Evolutionary conservation across 2,329 filamentous ascomycete species (phyloP).

Genomic region (Xylariales sp.): DNA sequence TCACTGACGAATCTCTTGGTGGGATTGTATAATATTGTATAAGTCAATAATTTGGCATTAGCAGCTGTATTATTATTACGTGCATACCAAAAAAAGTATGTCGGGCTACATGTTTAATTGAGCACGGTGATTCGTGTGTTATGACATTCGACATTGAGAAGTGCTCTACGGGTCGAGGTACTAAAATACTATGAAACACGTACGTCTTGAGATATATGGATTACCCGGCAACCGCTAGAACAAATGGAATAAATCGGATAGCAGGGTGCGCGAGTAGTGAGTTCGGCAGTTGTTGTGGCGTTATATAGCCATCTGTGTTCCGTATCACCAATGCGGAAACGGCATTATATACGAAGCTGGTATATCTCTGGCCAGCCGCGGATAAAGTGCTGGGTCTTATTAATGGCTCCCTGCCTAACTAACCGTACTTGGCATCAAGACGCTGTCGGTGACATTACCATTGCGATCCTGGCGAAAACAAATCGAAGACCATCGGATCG

Average conservation of each 20-base stretch:
- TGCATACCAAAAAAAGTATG: background rate
- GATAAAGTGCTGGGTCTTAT: conserved; percentile 34
- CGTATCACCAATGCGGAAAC: conserved; percentile 29
- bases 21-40: conserved; percentile 17
- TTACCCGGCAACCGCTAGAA: background rate
- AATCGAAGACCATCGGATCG: background rate
- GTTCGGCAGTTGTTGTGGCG: conserved; percentile 27
- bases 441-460: background rate
- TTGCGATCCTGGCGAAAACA: background rate
- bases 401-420: background rate
- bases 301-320: conserved; percentile 14
- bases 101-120: background rate
- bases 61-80: background rate
- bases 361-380: conserved; percentile 29
- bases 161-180: background rate
- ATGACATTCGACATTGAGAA: too few relatives aligned
- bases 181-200: background rate
- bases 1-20: background rate
- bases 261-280: background rate
- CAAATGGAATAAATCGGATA: background rate
- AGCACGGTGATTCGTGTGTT: background rate
- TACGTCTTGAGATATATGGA: background rate
- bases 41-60: background rate
- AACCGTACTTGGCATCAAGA: background rate
- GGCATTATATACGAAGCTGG: conserved; percentile 22